These are phyloP conservation scores for Anthracocystis setariae DNA, from an alignment of 1,284 basidiomycete species.

Conservation along the genomic window DNA sequence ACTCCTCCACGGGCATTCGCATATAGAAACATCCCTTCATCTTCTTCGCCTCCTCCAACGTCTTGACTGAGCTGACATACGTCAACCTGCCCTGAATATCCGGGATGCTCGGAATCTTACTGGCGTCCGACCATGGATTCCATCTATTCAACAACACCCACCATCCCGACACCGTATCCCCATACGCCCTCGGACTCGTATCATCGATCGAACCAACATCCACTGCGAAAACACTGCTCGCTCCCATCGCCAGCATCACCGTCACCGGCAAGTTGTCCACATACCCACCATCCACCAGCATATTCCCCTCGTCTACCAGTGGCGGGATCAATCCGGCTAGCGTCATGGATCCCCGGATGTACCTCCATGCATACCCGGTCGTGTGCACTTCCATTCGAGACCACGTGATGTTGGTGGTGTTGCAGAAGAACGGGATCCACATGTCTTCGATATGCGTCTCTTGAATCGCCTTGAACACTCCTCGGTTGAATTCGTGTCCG, in stretches of 20 bases:
- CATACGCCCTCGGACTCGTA: slow-evolving; percentile 91
- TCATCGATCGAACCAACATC: slow-evolving; percentile 97
- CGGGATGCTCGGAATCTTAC: slow-evolving; percentile 87
- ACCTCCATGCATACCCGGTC: slow-evolving; percentile 78
- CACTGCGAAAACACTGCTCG: slow-evolving; percentile 89
- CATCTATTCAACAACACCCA: slow-evolving; percentile 92
- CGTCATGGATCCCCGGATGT: slow-evolving; percentile 93
- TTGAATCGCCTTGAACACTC: slow-evolving; percentile 47
- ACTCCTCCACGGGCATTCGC: slow-evolving; percentile 81
- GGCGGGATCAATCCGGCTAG: slow-evolving; percentile 94
- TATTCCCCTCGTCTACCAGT: slow-evolving; percentile 90
- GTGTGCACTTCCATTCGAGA: slow-evolving; percentile 97
- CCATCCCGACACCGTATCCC: slow-evolving; percentile 95
- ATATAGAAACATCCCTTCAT: slow-evolving; percentile 89
- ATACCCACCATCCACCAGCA: slow-evolving; percentile 66
- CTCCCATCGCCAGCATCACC: slow-evolving; percentile 91
- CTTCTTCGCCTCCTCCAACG: slow-evolving; percentile 90
- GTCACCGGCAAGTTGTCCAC: slow-evolving; percentile 74
- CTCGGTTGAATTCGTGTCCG: slow-evolving; percentile 71
- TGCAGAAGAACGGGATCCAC: slow-evolving; percentile 99
- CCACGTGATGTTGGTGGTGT: slow-evolving; percentile 97
- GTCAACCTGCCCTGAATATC: slow-evolving; percentile 95
- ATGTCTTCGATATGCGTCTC: slow-evolving; percentile 83
- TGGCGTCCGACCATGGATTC: slow-evolving; percentile 74
- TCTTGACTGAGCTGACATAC: slow-evolving; percentile 95